A percentile compares a stretch with the other conserved stretches of the same genome.
These are phyloP conservation scores for Penicillium ochrochloron DNA, from an alignment of 495 filamentous ascomycete species.

Conservation along the genomic window DNA sequence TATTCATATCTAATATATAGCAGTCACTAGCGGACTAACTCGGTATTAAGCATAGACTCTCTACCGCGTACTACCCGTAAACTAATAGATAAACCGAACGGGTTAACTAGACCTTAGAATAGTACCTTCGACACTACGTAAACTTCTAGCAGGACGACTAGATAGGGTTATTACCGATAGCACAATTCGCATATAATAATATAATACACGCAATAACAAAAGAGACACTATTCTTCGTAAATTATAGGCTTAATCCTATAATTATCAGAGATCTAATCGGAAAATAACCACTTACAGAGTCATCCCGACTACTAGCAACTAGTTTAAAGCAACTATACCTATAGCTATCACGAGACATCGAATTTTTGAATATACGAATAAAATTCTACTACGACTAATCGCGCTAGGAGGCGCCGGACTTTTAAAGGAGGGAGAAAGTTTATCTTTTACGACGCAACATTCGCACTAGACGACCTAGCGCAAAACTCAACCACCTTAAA, in stretches of 20 bases:
- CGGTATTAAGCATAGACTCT: constrained; percentile 5
- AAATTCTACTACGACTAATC: constrained; percentile 10
- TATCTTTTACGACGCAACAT: constrained; percentile 13
- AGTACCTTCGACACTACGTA: not conserved
- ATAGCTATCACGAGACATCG: not conserved
- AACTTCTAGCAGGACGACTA: constrained; percentile 38
- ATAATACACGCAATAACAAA: not conserved
- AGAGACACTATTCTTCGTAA: constrained; percentile 27
- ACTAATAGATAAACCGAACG: not conserved
- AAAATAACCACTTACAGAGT: not conserved
- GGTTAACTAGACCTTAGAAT: constrained; percentile 1
- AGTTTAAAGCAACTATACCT: constrained; percentile 4
- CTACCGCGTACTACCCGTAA: not conserved
- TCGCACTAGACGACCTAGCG: constrained; percentile 7
- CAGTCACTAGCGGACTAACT: not conserved
- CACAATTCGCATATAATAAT: constrained; percentile 36
- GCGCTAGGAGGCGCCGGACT: not conserved
- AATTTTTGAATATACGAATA: not conserved
- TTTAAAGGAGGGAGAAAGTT: constrained; percentile 10
- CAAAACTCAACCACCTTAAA: constrained; percentile 15
- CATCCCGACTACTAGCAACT: not conserved
- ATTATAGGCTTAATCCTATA: constrained; percentile 17
- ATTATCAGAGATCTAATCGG: constrained; percentile 2
- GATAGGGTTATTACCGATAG: constrained; percentile 26
- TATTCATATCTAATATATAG: constrained; percentile 12